Conservation (phyloP, 1,284 basidiomycete genomes). For the Macrocybe sp. region DNA sequence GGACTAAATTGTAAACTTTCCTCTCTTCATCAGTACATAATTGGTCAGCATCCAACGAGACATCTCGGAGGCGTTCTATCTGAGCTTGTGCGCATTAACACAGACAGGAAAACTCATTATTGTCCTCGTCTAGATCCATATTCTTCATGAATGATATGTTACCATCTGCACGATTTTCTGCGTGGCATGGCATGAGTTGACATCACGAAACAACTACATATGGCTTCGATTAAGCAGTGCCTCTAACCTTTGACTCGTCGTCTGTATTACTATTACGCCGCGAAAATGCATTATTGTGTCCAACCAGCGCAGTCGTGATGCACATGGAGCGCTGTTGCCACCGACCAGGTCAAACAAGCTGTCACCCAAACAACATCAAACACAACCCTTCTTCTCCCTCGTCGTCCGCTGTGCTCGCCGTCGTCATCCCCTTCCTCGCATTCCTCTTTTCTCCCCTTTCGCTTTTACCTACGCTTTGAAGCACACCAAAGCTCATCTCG, state of each 20-base stretch:
- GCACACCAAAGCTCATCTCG: background rate
- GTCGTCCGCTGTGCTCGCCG: slow-evolving; percentile 19
- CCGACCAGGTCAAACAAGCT: background rate
- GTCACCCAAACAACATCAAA: slow-evolving; percentile 29
- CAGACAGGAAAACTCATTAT: too few relatives aligned
- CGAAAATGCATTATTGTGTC: too few relatives aligned
- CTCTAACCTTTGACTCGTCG: too few relatives aligned
- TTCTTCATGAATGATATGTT: too few relatives aligned
- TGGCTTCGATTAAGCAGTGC: too few relatives aligned
- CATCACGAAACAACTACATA: too few relatives aligned
- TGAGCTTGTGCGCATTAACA: too few relatives aligned
- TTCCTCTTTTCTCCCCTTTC: slow-evolving; percentile 12
- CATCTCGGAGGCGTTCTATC: background rate
- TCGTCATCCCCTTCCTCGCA: slow-evolving; percentile 14
- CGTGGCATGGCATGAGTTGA: too few relatives aligned
- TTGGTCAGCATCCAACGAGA: slow-evolving; percentile 13
- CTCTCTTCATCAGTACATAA: slow-evolving; percentile 20
- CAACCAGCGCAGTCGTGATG: too few relatives aligned
- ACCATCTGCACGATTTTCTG: too few relatives aligned
- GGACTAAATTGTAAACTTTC: slow-evolving; percentile 28
- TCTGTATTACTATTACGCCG: too few relatives aligned
- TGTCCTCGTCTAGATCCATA: too few relatives aligned
- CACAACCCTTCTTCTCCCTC: slow-evolving; percentile 19
- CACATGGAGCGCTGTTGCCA: background rate
- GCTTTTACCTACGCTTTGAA: background rate